Percentiles rank a stretch among this genome's conserved stretches.
These are phyloP conservation scores for Brasilioporus rufonigricans DNA, from an alignment of 768 basidiomycete genomes.

Conservation along the genomic window DNA sequence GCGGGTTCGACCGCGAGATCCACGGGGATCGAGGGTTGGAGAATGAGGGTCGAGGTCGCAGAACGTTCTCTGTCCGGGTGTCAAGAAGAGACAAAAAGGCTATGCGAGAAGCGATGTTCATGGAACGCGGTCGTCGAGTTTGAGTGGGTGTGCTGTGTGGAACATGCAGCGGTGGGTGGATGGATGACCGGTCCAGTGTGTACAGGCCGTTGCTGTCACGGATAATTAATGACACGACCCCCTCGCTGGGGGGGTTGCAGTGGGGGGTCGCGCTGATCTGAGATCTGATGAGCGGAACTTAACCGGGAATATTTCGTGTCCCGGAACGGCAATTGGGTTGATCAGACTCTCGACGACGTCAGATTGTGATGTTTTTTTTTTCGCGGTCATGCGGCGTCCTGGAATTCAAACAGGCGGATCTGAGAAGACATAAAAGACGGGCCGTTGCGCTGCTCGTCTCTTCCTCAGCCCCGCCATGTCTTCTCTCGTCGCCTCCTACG, in stretches of 20 bases:
- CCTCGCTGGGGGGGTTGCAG: constrained; percentile 1
- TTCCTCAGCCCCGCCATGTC: constrained; percentile 8
- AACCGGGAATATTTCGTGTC: background rate
- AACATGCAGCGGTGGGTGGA: too few relatives aligned
- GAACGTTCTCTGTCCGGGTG: background rate
- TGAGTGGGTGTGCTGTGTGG: background rate
- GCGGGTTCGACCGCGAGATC: background rate
- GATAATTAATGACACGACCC: background rate
- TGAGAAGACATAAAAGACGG: constrained; percentile 8
- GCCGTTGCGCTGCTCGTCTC: background rate
- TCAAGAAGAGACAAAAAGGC: background rate
- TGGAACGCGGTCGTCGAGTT: background rate
- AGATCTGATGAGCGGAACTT: constrained; percentile 7
- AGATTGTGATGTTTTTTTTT: constrained; percentile 13
- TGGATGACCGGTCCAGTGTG: too few relatives aligned
- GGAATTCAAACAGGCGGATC: constrained; percentile 20
- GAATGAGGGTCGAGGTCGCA: background rate
- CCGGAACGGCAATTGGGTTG: background rate
- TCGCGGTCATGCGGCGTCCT: background rate
- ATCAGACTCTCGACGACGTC: constrained; percentile 20
- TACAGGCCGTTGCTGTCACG: background rate
- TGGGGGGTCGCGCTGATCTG: constrained; percentile 13
- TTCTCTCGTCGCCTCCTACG: constrained; percentile 51
- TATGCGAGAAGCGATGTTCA: background rate
- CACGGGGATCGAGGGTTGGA: background rate